Base-by-base conservation (phyloP, 2,329 filamentous ascomycete species). In the Hypoxylon rubiginosum region DNA sequence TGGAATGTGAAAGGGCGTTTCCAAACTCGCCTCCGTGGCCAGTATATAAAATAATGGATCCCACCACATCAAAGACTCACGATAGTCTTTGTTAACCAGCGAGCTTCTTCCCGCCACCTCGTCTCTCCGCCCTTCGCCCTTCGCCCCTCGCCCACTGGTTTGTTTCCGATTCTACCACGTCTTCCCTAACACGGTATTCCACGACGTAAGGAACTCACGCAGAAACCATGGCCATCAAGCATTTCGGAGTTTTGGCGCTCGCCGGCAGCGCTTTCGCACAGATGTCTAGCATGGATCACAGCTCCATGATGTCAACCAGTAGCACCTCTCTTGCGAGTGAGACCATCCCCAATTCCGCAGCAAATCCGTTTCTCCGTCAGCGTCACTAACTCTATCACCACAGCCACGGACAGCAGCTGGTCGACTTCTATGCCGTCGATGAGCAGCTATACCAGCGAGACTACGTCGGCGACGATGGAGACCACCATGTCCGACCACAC, bases 201-300 rank as follows among this genome's bases (percentile, higher is more conserved):
- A 52, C 55, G 2, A 50, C 46, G 15, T 21, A 57, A 24, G n/a
- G n/a, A 58, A 43, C 24, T n/a, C 26, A 51, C 62, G 41, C 39
- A 50, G 21, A 46, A 72, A 67, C 6, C 39, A 76, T 76, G 74
- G 57, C 66, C 1, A 46, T 72, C 43, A 75, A 71, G 58, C 61
- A 50, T 55, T 51, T 71, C 54, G 52, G 64, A 34, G 48, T 73
- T 50, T 45, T 76, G 28, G 71, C 70, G 49, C 48, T 76, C 32
- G 71, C 70, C 43, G 62, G 65, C 30, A 43, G 59, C 57, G 71
- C 68, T 43, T 52, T 75, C 11, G 71, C 71, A n/a, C 71, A 74
- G 59, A 72, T 67, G 60, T 52, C 67, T 24, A 43, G 28, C 17
- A 69, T 68, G 66, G 54, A 57, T 10, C 30, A 28, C 24, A 36